Evolutionary conservation across 2,329 filamentous ascomycete species (phyloP), one percentile per base, ranked within the genome.

Genomic region (Aspergillus hiratsukae): DNA sequence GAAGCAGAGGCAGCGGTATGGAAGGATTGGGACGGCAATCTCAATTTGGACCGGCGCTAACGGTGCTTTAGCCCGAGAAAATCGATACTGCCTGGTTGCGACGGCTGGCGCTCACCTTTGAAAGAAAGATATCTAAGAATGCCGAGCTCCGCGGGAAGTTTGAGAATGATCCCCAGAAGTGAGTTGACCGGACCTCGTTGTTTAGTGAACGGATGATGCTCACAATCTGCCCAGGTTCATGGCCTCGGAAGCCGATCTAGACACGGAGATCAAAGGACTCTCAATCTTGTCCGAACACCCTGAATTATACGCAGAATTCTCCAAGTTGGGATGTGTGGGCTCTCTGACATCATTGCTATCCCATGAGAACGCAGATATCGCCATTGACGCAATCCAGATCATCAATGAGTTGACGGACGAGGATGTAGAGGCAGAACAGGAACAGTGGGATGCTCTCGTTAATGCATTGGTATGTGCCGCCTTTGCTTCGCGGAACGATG

Each of bases 341-440:
- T 92, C 87, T 54, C 75, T 99, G 51, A 90, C 96, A 1, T 84
- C 87, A 1, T 75, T 99, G 52, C 78, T 99, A 50, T 88, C 93
- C 17, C 94, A 99, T 71, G 94, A 99, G 66, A 99, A 99, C 71
- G 93, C 92, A 0, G 94, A 99, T 69, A 95, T 99, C 62, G 91
- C 94, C 10, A 96, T 97, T 65, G 90, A 88, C 61, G 90, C 88
- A 0, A 87, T 96, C 51, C 89, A 97, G 76, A 89, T 97, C 49
- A 84, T 99, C 51, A 87, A 85, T 55, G 94, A 99, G 76, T 78
- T 97, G 63, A 95, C 91, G 14, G 94, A 97, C 66, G 92, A 99
- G 70, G 93, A 97, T 68, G 90, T 96, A 2, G 82, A 87, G 45
- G 90, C 89, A 2, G 85, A 88, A 58, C 87, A 91, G 64, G 84